Evolutionary conservation across 495 filamentous ascomycete genomes (phyloP), one percentile per base, ranked within the genome.

Genomic region (Patellaria atrata): DNA sequence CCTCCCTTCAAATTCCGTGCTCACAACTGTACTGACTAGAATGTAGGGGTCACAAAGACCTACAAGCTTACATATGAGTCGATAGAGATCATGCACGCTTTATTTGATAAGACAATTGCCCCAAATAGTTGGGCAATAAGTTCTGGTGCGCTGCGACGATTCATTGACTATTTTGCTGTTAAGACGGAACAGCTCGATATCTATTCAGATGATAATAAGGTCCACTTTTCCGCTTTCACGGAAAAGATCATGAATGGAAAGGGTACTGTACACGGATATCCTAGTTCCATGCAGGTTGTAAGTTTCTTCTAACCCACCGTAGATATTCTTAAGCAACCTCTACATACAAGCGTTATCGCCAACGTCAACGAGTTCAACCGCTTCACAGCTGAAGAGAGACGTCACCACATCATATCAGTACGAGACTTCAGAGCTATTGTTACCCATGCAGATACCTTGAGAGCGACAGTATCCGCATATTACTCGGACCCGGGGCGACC

Each of bases 351-450:
- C 10, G 80, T 97, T 20, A 73, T 86, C 3, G 69, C 93, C 14
- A 82, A 91, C 45, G 79, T 74, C 38, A 65, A 73, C 27, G 86
- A 96, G 47, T 97, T 96, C 50, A 77, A 87, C 19, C 66, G 78
- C 12, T 91, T 87, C 44, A 50, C 67, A 1, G 79, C 83, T 16
- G 71, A 85, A 48, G 75, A 85, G 27, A 69, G 76, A 35, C 63
- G 94, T 21, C 86, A 93, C 45, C 77, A 94, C 38, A 76, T 79
- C 35, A 85, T 96, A 47, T 82, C 72, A 51, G 71, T 94, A 38
- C 94, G 93, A 58, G 89, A 97, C 55, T 93, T 96, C 61, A 82
- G 84, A 54, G 77, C 89, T 14, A 81, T 89, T 23, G 73, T 92
- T 21, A 63, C 69, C 9, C 87, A 96, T 58, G 91, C 89, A 8